These are phyloP conservation scores for Cenococcum geophilum DNA, from an alignment of 495 filamentous ascomycete genomes.

Conservation along the genomic window DNA sequence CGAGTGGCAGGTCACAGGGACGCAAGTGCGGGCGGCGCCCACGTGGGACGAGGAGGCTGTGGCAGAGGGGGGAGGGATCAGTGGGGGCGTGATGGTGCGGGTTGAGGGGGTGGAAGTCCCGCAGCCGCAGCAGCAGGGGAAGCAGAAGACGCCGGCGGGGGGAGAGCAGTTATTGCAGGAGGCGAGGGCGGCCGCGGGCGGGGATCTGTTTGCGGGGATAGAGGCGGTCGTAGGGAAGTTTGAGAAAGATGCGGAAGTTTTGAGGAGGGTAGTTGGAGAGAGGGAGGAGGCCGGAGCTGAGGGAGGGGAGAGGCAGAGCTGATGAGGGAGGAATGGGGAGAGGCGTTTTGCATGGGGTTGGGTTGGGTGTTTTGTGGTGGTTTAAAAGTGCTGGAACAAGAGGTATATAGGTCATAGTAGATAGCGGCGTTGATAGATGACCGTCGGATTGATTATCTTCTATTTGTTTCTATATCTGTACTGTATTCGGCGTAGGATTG, in stretches of 20 bases:
- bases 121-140: neutral
- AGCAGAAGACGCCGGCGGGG: conserved; percentile 15
- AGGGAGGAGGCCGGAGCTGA: neutral
- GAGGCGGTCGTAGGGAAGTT: conserved; percentile 24
- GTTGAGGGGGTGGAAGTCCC: conserved; percentile 31
- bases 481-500: too few relatives aligned
- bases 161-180: conserved; percentile 25
- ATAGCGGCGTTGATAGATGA: too few relatives aligned
- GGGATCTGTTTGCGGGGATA: conserved; percentile 28
- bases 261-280: conserved; percentile 27
- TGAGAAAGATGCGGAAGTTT: conserved; percentile 24
- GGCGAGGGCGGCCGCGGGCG: conserved; percentile 15
- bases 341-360: too few relatives aligned
- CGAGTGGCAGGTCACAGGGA: conserved; percentile 36
- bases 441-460: too few relatives aligned
- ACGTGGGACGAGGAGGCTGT: conserved; percentile 32
- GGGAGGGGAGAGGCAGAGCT: too few relatives aligned
- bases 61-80: conserved; percentile 1
- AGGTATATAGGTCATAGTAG: too few relatives aligned
- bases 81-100: conserved; percentile 32
- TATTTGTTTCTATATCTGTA: too few relatives aligned
- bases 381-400: too few relatives aligned
- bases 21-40: conserved; percentile 31
- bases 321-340: too few relatives aligned
- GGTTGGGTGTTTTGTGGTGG: too few relatives aligned